Base-by-base conservation (phyloP, 108 stramenopile species). In the Ochromonas danica region DNA sequence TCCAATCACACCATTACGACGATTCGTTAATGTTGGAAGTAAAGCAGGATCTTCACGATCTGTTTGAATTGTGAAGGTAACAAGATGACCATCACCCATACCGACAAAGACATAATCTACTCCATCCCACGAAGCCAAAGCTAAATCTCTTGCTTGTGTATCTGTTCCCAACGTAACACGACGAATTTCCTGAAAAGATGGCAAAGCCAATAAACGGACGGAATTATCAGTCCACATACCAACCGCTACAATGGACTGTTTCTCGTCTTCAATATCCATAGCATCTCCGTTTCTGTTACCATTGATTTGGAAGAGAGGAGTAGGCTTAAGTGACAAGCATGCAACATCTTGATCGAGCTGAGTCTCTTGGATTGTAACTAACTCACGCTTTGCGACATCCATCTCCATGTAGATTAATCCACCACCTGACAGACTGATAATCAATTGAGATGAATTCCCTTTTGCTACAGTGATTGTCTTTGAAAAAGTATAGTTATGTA, bases 191-290 rank as follows among this genome's bases (percentile, higher is more conserved):
- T 89, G 40, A 28, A 91, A 78, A 80, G 85, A 61, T n/a, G 83
- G 83, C 38, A 98, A 81, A 27, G 89, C 78, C 51, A 98, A 83
- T 17, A 97, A 75, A 14, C 93, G 92, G 1, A 96, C 95, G 39
- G 94, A 89, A 62, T 93, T 91, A 79, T 93, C 94, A 77, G 91
- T 92, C 94, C 94, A 96, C 25, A 95, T 85, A 2, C 94, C 94
- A 1, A 96, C 91, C 42, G 91, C 94, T 60, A 71, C 63, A 33
- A 63, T 0, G 45, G 43, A 79, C 41, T 25, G 75, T 14, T 39
- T 71, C 40, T 42, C 80, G 70, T 14, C 62, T 41, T 87, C 89
- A 72, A 88, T 78, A 61, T 92, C 90, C 92, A 89, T 90, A 1
- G 61, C 62, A 51, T 79, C 75, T n/a, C n/a, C n/a, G n/a, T n/a